Percentiles rank a stretch among this genome's conserved stretches.
phyloP scores from a whole-genome alignment of 345 rosid species.

The Noccaea caerulescens region DNA sequence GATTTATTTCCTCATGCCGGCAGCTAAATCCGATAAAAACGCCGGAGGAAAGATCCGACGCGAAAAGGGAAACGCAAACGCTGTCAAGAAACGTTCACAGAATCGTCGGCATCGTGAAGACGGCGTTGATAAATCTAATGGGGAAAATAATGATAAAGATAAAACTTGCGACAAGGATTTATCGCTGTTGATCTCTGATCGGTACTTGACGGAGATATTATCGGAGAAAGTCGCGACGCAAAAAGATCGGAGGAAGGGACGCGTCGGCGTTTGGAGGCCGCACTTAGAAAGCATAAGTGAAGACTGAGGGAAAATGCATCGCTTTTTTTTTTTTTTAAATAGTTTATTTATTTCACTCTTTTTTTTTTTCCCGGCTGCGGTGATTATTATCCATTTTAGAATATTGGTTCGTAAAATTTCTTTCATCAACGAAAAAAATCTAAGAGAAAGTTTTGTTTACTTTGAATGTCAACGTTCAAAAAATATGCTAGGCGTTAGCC shows the following conservation, averaged over 20 bases:
- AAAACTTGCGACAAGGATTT: constrained; percentile 29
- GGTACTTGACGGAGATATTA: constrained; percentile 87
- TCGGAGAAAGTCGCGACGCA: constrained; percentile 81
- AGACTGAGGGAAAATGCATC: constrained; percentile 33
- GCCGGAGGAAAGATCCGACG: constrained; percentile 40
- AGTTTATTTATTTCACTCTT: constrained; percentile 17
- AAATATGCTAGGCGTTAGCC: too few relatives aligned
- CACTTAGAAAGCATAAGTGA: constrained; percentile 81
- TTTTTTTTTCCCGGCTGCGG: constrained; percentile 1
- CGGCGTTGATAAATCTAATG: constrained; percentile 19
- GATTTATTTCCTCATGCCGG: constrained; percentile 90
- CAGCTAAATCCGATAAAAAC: constrained; percentile 44
- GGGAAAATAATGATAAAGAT: constrained; percentile 19
- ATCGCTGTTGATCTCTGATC: constrained; percentile 62
- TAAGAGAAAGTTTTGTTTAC: constrained; percentile 11
- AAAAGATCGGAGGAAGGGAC: constrained; percentile 83
- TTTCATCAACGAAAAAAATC: constrained; percentile 15
- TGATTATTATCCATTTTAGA: constrained; percentile 18
- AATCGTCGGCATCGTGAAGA: constrained; percentile 33
- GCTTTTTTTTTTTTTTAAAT: not conserved
- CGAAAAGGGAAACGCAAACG: constrained; percentile 6
- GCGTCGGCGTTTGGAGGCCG: constrained; percentile 94
- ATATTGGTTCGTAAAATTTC: constrained; percentile 38
- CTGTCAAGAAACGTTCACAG: constrained; percentile 29
- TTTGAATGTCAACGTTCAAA: not conserved